Base-by-base conservation (phyloP, 208 protist species). In the Crithidia bombi region DNA sequence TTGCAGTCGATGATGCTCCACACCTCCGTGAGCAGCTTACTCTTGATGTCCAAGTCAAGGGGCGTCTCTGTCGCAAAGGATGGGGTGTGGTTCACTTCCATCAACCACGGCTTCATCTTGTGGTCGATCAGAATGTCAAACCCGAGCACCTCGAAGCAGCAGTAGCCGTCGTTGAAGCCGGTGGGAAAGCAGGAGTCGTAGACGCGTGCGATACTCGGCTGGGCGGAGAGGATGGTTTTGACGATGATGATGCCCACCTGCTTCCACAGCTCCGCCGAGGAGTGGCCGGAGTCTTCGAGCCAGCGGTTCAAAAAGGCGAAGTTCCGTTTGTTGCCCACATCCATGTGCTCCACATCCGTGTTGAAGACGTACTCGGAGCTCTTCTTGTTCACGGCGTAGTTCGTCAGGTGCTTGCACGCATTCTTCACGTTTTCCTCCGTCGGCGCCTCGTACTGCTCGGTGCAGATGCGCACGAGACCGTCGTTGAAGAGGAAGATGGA, bases 11-110 rank as follows among this genome's bases (percentile, higher is more conserved):
- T 71, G 55, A 98, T 94, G 57, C 84, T 75, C 86, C 92, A 93
- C 55, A 88, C 83, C 79, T 98, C 91, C 6, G 43, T 69, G n/a
- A 98, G 50, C 30, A 98, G 83, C 26, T 78, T 78, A 44, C 86
- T 83, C 76, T 98, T 98, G 68, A 98, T 96, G 38, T 94, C 72
- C 15, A 86, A 44, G 68, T 99, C 98, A 4, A 98, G 80, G 30
- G 86, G 85, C 23, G 96, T 98, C 76, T 98, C 95, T 19, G 87
- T 96, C 28, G 80, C 85, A 58, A 99, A 89, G 39, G 96, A 98
- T 19, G 98, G 97, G 6, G 94, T 95, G 86, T 98, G 96, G 75
- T 99, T 99, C 32, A 99, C 97, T 82, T 99, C 97, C 72, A 99
- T 85, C 30, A 99, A 79, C 93, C 96, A 98, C 58, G 95, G 96